Base-by-base conservation (phyloP, 345 rosid species). In the Acer saccharum region DNA sequence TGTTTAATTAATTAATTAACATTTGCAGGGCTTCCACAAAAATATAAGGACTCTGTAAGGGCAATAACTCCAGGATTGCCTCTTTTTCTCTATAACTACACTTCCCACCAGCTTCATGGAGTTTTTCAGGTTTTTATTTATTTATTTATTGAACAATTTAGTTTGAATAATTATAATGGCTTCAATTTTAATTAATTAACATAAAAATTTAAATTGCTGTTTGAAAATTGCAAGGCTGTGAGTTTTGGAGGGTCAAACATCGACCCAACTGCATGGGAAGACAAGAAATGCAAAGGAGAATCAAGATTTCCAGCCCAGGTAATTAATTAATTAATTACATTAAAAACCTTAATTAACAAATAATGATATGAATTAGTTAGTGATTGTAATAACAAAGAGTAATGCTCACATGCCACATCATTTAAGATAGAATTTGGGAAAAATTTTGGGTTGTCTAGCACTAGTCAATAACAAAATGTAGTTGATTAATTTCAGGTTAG, bases 71-170 rank as follows among this genome's bases (percentile, higher is more conserved):
- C 91, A 2, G 93, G 93, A 4, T 69, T 89, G 85, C 91, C 93
- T 20, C 90, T 89, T 72, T 89, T 89, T 76, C 89, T 87, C n/a
- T 89, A 89, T 78, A 86, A 87, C 81, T 89, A 87, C 82, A 86
- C 93, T 23, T 82, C 90, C 65, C 93, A 89, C 83, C 91, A 89
- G 70, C 89, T 89, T 77, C 90, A 89, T 76, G 93, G 93, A 69
- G 69, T 89, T 63, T 89, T 87, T 71, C 89, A 86, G 93, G 90
- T 89, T 65, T 46, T 69, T 79, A 50, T 60, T 14, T 6, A 14
- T 12, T 2, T 48, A 0, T n/a, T n/a, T n/a, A n/a, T 48, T 4
- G 27, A 4, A 20, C 9, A 10, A 5, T 60, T 60, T 20, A 6
- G 62, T 18, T 63, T 63, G 17, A 11, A 21, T 27, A 9, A 63